Percentiles rank a stretch among this genome's conserved stretches.
Evolutionary conservation across 495 filamentous ascomycete species (phyloP).

Genomic region (Lasiosphaeris hirsuta): DNA sequence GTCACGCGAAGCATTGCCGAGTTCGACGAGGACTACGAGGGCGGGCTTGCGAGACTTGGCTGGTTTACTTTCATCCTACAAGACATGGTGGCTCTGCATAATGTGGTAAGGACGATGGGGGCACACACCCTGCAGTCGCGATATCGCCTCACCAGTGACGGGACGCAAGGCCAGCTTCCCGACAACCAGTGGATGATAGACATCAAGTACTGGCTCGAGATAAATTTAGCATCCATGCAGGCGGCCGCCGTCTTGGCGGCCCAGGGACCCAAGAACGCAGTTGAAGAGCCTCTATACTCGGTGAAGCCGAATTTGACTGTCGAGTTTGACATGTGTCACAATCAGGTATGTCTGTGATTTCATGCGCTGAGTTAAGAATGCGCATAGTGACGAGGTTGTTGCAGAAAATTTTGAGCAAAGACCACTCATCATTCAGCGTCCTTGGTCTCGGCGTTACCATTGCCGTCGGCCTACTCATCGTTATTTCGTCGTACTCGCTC

Average conservation of each 20-base stretch:
- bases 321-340: background rate
- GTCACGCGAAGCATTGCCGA: background rate
- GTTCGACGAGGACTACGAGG: too few species aligned
- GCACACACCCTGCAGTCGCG: background rate
- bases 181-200: slow-evolving; percentile 35
- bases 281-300: background rate
- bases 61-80: too few species aligned
- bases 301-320: too few species aligned
- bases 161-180: slow-evolving; percentile 17
- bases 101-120: background rate
- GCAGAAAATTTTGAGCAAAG: slow-evolving; percentile 17
- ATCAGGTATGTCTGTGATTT: background rate
- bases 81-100: background rate
- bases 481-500: slow-evolving; percentile 13
- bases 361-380: background rate
- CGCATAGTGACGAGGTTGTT: background rate
- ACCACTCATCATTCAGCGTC: slow-evolving; percentile 16
- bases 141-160: background rate
- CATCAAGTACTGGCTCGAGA: slow-evolving; percentile 24
- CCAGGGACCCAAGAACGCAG: background rate
- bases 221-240: background rate
- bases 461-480: slow-evolving; percentile 12
- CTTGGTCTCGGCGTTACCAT: slow-evolving; percentile 17
- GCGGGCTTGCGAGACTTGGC: too few species aligned
- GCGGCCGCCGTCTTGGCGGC: background rate